Evolutionary conservation across 495 filamentous ascomycete species (phyloP).

Genomic region (Tuber aestivum): DNA sequence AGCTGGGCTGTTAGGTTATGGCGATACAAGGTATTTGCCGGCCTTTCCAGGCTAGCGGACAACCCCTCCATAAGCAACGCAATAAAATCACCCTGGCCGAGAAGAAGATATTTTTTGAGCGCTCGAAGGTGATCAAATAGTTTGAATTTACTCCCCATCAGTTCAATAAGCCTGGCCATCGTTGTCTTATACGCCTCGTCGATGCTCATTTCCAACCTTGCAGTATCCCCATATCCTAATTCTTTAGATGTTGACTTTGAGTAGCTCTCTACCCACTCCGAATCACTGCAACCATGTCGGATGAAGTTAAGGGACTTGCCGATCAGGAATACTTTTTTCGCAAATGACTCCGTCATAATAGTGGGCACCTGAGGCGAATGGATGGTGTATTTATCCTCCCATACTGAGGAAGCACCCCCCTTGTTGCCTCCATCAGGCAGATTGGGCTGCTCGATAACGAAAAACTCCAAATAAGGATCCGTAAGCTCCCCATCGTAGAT

Average conservation of each 20-base stretch:
- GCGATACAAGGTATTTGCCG: constrained; percentile 88
- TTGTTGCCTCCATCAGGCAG: constrained; percentile 49
- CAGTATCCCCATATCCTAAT: constrained; percentile 88
- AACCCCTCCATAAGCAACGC: constrained; percentile 95
- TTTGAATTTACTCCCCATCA: constrained; percentile 91
- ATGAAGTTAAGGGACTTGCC: constrained; percentile 99
- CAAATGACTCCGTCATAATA: constrained; percentile 86
- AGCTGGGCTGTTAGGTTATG: constrained; percentile 95
- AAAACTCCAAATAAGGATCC: constrained; percentile 94
- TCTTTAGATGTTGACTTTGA: constrained; percentile 92
- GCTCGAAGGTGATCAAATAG: constrained; percentile 88
- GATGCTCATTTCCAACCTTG: constrained; percentile 82
- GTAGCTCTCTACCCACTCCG: constrained; percentile 91
- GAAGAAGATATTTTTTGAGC: constrained; percentile 86
- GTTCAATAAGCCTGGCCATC: constrained; percentile 86
- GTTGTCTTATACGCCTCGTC: constrained; percentile 96
- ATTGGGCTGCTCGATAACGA: constrained; percentile 72
- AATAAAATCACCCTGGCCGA: constrained; percentile 97
- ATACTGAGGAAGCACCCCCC: constrained; percentile 78
- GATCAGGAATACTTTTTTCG: constrained; percentile 91
- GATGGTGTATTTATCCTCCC: constrained; percentile 95
- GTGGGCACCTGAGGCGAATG: constrained; percentile 79
- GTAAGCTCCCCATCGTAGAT: constrained; percentile 97
- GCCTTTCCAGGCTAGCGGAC: constrained; percentile 83
- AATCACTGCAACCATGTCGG: constrained; percentile 85